A percentile compares a stretch with the other conserved stretches of the same genome.
Conservation (phyloP, 164 flowering plant genomes). For the Dillenia turbinata region DNA sequence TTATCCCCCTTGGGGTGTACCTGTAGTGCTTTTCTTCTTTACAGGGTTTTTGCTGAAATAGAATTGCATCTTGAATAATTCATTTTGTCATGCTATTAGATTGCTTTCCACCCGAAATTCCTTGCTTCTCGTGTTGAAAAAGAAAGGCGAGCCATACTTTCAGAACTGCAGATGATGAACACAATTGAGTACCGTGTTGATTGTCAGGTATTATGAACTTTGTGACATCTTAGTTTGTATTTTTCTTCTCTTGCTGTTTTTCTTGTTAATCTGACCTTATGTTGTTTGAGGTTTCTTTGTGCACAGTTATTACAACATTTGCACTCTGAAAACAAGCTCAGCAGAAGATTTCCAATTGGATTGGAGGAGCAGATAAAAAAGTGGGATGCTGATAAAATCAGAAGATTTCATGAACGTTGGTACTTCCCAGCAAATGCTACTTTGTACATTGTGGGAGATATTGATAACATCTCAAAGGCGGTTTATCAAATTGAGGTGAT, state of each 20-base stretch:
- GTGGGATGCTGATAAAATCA: conserved; percentile 98
- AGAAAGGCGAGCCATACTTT: conserved; percentile 96
- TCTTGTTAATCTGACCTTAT: neutral
- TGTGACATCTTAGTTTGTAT: neutral
- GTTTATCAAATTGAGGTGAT: conserved; percentile 86
- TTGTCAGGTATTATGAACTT: conserved; percentile 61
- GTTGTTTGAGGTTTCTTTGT: conserved; percentile 15
- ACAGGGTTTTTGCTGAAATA: neutral
- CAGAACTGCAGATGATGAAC: conserved; percentile 99
- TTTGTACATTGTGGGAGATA: conserved; percentile 93
- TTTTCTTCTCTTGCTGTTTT: neutral
- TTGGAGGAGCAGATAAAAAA: conserved; percentile 97
- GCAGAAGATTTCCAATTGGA: conserved; percentile 96
- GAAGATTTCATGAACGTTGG: conserved; percentile 98
- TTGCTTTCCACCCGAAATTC: conserved; percentile 94
- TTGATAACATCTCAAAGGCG: conserved; percentile 70
- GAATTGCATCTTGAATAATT: neutral
- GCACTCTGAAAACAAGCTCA: conserved; percentile 98
- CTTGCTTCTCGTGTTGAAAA: conserved; percentile 93
- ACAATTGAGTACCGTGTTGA: conserved; percentile 99
- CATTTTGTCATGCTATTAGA: conserved; percentile 38
- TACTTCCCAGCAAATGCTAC: conserved; percentile 99
- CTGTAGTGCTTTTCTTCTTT: neutral
- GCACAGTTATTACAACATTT: conserved; percentile 81
- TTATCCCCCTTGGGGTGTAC: neutral